A percentile compares a stretch with the other conserved stretches of the same genome.
Evolutionary conservation across 139 green algal species (phyloP).

Genomic region (Penium margaritaceum): DNA sequence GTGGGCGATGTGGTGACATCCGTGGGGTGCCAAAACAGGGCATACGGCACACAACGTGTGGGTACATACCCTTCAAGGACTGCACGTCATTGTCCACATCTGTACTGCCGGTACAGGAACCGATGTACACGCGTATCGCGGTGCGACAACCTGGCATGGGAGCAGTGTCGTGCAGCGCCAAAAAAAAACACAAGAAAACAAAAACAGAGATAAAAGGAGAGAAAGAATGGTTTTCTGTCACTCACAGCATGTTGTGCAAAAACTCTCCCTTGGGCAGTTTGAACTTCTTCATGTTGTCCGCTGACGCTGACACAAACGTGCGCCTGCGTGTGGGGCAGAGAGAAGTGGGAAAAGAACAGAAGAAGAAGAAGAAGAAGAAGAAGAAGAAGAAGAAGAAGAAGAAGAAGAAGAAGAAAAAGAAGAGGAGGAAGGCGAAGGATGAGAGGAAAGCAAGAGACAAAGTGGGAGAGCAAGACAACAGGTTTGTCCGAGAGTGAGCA

Average conservation of each 20-base stretch:
- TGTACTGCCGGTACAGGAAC: no score
- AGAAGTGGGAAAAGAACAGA: background rate
- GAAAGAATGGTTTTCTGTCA: background rate
- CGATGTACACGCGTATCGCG: no score
- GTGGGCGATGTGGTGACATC: no score
- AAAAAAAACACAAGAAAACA: background rate
- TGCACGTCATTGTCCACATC: no score
- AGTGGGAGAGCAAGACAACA: background rate
- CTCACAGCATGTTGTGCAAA: conserved; percentile 83
- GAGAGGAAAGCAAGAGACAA: background rate
- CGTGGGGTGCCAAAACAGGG: no score
- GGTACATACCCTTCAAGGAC: no score
- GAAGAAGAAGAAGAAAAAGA: no score
- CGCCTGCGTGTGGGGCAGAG: no score
- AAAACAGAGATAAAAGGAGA: background rate
- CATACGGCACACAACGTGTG: no score
- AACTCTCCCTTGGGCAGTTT: conserved; percentile 77
- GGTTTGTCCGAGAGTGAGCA: no score
- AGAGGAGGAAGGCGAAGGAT: background rate
- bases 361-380: conserved; percentile 5
- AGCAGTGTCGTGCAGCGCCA: background rate
- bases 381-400: background rate
- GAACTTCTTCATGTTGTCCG: conserved; percentile 99
- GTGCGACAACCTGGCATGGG: background rate
- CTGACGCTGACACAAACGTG: conserved; percentile 72